Conservation (phyloP, 1,139 yeast species). For the Yamadazyma atlantica region DNA sequence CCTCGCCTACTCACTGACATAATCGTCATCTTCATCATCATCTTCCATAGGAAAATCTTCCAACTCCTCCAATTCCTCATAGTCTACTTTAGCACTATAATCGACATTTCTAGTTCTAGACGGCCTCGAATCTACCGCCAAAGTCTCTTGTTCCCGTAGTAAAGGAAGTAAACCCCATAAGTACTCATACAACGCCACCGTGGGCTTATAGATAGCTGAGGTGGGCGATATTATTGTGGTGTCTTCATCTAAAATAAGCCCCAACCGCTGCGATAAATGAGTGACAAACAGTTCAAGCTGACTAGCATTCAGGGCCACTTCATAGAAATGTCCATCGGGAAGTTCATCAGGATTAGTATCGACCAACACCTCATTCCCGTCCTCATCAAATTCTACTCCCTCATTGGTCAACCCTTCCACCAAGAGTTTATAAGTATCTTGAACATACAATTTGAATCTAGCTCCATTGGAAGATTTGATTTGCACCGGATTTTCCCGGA, state of each 20-base stretch:
- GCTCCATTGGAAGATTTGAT: slow-evolving; percentile 28
- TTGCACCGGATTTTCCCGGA: slow-evolving; percentile 19
- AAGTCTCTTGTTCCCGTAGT: slow-evolving; percentile 10
- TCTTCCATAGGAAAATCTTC: slow-evolving; percentile 3
- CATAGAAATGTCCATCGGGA: slow-evolving; percentile 36
- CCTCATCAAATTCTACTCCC: slow-evolving; percentile 38
- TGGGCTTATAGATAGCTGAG: slow-evolving; percentile 28
- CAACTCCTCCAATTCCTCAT: no score
- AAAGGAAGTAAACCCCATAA: slow-evolving; percentile 24
- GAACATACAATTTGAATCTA: slow-evolving; percentile 49
- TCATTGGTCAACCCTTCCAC: slow-evolving; percentile 24
- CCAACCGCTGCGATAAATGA: slow-evolving; percentile 24
- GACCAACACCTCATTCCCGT: slow-evolving; percentile 26
- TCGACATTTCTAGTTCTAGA: slow-evolving; percentile 13
- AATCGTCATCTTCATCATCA: slow-evolving; percentile 10
- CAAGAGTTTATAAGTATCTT: slow-evolving; percentile 43
- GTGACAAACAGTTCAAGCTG: slow-evolving; percentile 34
- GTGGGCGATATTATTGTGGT: slow-evolving; percentile 18
- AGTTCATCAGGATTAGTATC: slow-evolving; percentile 6
- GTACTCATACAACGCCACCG: slow-evolving; percentile 25
- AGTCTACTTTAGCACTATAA: no score
- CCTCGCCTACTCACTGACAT: slow-evolving; percentile 8
- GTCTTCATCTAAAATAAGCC: slow-evolving; percentile 9
- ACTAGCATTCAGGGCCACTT: slow-evolving; percentile 37
- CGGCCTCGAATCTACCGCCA: slow-evolving; percentile 4